Percentiles rank a stretch among this genome's conserved stretches.
phyloP scores from a whole-genome alignment of 2,329 filamentous ascomycete genomes.

The Cladosporium sp. region DNA sequence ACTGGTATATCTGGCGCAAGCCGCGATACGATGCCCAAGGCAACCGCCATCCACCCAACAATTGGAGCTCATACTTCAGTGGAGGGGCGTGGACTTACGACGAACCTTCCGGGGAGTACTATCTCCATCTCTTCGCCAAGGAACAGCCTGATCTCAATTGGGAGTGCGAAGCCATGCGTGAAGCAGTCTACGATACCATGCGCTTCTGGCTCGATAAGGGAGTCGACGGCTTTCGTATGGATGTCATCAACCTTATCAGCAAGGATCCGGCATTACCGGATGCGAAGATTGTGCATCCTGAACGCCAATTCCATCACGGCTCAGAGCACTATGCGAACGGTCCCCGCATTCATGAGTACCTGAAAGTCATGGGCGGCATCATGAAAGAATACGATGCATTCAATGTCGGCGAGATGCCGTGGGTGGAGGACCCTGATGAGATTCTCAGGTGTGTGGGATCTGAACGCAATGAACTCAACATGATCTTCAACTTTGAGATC shows the following conservation, averaged over 20 bases:
- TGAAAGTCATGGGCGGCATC: constrained; percentile 41
- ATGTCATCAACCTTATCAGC: constrained; percentile 27
- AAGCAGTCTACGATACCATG: constrained; percentile 62
- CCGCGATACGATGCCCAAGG: constrained; percentile 46
- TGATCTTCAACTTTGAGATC: constrained; percentile 69
- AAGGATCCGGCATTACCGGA: constrained; percentile 23
- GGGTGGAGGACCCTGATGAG: constrained; percentile 43
- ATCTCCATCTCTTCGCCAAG: constrained; percentile 69
- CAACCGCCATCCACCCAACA: constrained; percentile 65
- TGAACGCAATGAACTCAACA: constrained; percentile 55
- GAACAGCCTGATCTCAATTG: constrained; percentile 83
- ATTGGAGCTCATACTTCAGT: constrained; percentile 63
- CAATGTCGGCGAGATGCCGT: constrained; percentile 47
- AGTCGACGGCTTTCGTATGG: constrained; percentile 45
- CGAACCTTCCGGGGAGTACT: constrained; percentile 67
- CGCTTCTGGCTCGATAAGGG: constrained; percentile 71
- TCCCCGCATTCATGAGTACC: constrained; percentile 45
- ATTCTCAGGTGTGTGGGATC: constrained; percentile 50
- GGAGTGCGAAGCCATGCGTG: constrained; percentile 65
- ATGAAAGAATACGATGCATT: constrained; percentile 46
- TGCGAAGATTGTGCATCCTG: constrained; percentile 20
- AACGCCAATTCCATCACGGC: constrained; percentile 16
- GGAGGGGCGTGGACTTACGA: constrained; percentile 65
- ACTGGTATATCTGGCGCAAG: constrained; percentile 47
- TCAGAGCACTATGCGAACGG: constrained; percentile 22